These are phyloP conservation scores for Plectosphaerella plurivora DNA, from an alignment of 2,329 filamentous ascomycete species.

Conservation along the genomic window DNA sequence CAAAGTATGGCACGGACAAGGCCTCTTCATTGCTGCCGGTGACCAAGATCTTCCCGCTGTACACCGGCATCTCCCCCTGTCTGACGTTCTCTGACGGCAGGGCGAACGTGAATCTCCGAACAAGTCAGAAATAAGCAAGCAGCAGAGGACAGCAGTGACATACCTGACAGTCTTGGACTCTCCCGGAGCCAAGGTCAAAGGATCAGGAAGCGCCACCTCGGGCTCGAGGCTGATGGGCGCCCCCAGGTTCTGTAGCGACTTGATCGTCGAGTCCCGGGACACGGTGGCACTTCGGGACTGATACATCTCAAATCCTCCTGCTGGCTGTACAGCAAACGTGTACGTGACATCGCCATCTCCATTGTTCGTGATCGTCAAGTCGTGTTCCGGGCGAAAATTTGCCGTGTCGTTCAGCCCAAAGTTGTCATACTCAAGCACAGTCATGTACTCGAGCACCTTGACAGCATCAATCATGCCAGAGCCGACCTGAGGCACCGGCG, in stretches of 20 bases:
- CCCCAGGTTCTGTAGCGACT: no score
- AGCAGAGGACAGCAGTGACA: not conserved
- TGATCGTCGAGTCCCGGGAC: slow-evolving; percentile 16
- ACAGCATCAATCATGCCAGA: not conserved
- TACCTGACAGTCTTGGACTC: slow-evolving; percentile 9
- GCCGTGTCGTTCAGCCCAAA: not conserved
- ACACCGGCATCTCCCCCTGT: not conserved
- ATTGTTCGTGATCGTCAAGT: not conserved
- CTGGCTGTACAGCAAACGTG: not conserved
- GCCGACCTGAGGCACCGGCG: not conserved
- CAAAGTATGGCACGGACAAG: not conserved
- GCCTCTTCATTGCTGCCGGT: not conserved
- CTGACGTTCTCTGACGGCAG: not conserved
- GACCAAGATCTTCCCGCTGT: not conserved
- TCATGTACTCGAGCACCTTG: not conserved
- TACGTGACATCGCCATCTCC: not conserved
- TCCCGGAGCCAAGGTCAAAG: slow-evolving; percentile 2
- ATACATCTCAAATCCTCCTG: not conserved
- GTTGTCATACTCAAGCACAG: not conserved
- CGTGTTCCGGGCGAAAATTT: not conserved
- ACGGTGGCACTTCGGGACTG: not conserved
- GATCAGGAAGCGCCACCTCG: not conserved
- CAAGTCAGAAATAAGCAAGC: not conserved
- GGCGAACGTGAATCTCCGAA: slow-evolving; percentile 16
- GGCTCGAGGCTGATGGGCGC: slow-evolving; percentile 2